phyloP scores from a whole-genome alignment of 306 rosid species.

The Ormosia emarginata region DNA sequence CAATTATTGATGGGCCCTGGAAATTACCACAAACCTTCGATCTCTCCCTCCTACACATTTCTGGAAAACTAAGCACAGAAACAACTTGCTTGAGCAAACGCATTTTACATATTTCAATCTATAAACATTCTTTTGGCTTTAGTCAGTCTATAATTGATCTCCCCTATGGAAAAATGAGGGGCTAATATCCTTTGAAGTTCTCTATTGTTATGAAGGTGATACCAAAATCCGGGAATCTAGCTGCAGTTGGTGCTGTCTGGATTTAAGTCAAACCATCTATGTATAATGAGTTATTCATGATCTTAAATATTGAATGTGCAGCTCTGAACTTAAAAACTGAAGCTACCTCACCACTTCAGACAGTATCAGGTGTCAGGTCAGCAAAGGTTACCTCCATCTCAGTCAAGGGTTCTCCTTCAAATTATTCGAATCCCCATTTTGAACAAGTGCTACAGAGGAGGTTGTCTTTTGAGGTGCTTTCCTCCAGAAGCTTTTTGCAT shows the following conservation, averaged over 20 bases:
- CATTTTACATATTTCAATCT: conserved; percentile 16
- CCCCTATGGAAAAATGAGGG: conserved; percentile 15
- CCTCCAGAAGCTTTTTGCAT: conserved; percentile 68
- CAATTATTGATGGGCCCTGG: background rate
- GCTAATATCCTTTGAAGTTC: conserved; percentile 14
- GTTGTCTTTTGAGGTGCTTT: conserved; percentile 51
- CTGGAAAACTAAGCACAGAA: background rate
- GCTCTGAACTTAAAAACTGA: conserved; percentile 40
- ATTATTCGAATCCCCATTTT: conserved; percentile 45
- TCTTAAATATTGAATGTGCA: conserved; percentile 29
- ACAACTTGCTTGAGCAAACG: conserved; percentile 17
- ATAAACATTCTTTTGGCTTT: conserved; percentile 22
- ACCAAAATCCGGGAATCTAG: conserved; percentile 7
- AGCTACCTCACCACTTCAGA: conserved; percentile 42
- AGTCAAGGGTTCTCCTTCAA: conserved; percentile 48
- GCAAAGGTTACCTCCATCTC: conserved; percentile 21
- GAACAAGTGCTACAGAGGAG: conserved; percentile 31
- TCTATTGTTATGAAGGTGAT: conserved; percentile 6
- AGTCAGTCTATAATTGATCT: conserved; percentile 23
- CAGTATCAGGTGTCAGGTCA: conserved; percentile 29
- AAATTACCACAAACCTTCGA: background rate
- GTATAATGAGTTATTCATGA: background rate
- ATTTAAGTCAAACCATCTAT: conserved; percentile 12
- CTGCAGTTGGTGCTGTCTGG: conserved; percentile 23
- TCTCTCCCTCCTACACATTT: background rate